Conservation (phyloP, 352 stramenopile species). For the Thraustochytrium aureum region DNA sequence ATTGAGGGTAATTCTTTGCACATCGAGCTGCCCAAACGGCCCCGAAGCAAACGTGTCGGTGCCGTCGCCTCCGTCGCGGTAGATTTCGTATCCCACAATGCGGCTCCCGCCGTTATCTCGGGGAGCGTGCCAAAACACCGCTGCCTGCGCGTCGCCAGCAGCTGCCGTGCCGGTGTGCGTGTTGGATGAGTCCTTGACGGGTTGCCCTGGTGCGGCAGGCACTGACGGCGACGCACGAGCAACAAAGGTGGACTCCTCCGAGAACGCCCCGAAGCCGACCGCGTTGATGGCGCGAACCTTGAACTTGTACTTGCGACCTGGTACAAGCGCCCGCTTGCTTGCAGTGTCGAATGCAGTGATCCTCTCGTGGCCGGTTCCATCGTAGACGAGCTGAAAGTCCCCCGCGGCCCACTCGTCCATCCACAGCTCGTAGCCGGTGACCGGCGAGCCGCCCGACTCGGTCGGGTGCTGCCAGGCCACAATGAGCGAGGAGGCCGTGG, state of each 20-base stretch:
- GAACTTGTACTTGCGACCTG: slow-evolving; percentile 85
- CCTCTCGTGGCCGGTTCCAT: slow-evolving; percentile 78
- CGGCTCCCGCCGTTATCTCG: slow-evolving; percentile 86
- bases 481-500: slow-evolving; percentile 80
- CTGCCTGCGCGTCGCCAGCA: slow-evolving; percentile 65
- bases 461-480: slow-evolving; percentile 83
- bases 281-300: slow-evolving; percentile 87
- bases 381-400: slow-evolving; percentile 83
- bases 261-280: slow-evolving; percentile 85
- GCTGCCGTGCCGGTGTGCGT: slow-evolving; percentile 52
- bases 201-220: slow-evolving; percentile 68
- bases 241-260: slow-evolving; percentile 75
- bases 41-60: background rate
- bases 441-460: slow-evolving; percentile 79
- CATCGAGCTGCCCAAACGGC: slow-evolving; percentile 10
- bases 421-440: slow-evolving; percentile 94
- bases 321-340: slow-evolving; percentile 80
- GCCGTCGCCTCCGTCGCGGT: slow-evolving; percentile 70
- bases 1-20: slow-evolving; percentile 6
- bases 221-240: slow-evolving; percentile 78
- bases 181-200: slow-evolving; percentile 57
- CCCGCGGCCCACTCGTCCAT: slow-evolving; percentile 90
- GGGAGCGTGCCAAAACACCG: slow-evolving; percentile 72
- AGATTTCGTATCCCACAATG: slow-evolving; percentile 87
- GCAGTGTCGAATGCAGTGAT: slow-evolving; percentile 70